Conservation (phyloP, 2,329 filamentous ascomycete genomes). For the Cordyceps pruinosa region DNA sequence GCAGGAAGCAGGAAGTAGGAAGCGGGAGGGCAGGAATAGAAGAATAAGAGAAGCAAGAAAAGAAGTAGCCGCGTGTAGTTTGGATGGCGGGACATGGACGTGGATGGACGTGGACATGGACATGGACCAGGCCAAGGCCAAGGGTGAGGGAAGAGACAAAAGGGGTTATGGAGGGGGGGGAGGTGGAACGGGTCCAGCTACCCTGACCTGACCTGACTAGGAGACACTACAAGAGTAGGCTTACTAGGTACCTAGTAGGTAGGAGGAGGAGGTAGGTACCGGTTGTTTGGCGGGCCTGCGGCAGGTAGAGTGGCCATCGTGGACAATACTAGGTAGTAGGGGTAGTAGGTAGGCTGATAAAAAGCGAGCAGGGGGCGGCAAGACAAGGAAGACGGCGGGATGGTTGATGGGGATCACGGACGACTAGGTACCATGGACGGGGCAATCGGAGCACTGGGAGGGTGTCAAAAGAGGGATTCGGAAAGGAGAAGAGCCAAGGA, state of each 20-base stretch:
- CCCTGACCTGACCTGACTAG: neutral
- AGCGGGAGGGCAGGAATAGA: neutral
- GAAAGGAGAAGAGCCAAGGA: too few species aligned
- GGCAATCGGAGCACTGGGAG: too few species aligned
- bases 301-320: neutral
- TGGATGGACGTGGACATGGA: neutral
- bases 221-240: too few species aligned
- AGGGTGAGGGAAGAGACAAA: slow-evolving; percentile 3
- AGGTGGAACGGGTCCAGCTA: neutral
- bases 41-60: neutral
- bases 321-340: neutral
- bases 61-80: neutral
- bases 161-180: slow-evolving; percentile 9
- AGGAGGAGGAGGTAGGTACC: too few species aligned
- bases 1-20: neutral
- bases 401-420: too few species aligned
- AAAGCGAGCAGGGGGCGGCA: neutral
- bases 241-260: too few species aligned
- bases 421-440: too few species aligned
- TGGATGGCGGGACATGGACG: slow-evolving; percentile 2
- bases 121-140: neutral
- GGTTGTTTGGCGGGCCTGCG: neutral
- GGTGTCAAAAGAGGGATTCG: neutral
- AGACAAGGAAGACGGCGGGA: neutral
- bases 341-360: too few species aligned